A percentile compares a stretch with the other conserved stretches of the same genome.
Conservation (phyloP, 2,329 filamentous ascomycete species). For the Alternaria triticina region DNA sequence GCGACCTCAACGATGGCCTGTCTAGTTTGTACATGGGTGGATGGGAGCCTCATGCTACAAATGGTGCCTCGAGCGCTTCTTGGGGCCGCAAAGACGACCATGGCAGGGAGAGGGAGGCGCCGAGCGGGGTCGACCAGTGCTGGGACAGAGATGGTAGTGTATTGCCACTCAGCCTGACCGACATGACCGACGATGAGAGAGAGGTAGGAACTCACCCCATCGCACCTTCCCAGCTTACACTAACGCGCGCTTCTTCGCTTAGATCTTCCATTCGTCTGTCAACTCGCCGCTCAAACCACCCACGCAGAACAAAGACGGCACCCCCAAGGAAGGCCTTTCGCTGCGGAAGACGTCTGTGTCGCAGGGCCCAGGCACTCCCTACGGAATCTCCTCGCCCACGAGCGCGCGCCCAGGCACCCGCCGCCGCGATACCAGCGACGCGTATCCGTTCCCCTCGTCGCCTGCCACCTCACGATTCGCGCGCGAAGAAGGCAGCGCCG, state of each 20-base stretch:
- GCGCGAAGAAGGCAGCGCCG: constrained; percentile 68
- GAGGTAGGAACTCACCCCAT: constrained; percentile 57
- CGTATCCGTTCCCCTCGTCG: constrained; percentile 65
- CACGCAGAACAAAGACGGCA: constrained; percentile 70
- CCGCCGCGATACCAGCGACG: constrained; percentile 83
- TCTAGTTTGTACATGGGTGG: constrained; percentile 73
- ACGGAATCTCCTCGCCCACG: constrained; percentile 75
- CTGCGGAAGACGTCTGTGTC: constrained; percentile 85
- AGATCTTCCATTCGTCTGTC: constrained; percentile 85
- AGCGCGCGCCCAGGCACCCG: constrained; percentile 75
- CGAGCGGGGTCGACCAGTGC: constrained; percentile 86
- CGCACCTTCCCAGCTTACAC: constrained; percentile 5
- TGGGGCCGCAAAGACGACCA: constrained; percentile 82
- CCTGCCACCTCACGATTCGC: constrained; percentile 67
- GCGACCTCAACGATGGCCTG: constrained; percentile 64
- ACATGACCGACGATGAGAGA: constrained; percentile 72
- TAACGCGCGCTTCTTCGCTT: constrained; percentile 30
- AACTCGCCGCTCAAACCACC: constrained; percentile 93
- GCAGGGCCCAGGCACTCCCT: constrained; percentile 68
- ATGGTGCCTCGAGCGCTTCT: constrained; percentile 62
- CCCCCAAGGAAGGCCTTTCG: constrained; percentile 62
- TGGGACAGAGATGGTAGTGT: constrained; percentile 79
- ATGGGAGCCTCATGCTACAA: constrained; percentile 79
- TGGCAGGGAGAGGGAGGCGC: constrained; percentile 71
- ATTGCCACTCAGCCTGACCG: constrained; percentile 73